Evolutionary conservation across 805 yeast species (phyloP).

Genomic region (Yamadazyma scolyti): DNA sequence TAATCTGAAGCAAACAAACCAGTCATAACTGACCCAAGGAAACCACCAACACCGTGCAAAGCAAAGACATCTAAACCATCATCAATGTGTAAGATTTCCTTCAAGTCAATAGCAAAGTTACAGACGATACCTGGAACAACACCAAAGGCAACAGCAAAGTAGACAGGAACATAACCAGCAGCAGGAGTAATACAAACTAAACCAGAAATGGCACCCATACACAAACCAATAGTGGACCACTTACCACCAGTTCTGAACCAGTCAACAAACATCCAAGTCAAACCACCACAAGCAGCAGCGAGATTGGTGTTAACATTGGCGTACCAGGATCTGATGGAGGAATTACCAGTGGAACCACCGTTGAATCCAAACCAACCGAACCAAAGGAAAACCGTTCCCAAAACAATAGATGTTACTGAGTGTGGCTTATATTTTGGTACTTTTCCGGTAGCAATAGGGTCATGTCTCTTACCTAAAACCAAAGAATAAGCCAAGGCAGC

Average conservation of each 20-base stretch:
- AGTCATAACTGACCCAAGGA: conserved; percentile 76
- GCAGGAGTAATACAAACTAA: conserved; percentile 95
- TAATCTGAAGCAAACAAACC: conserved; percentile 93
- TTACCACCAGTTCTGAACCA: conserved; percentile 80
- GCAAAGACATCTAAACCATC: conserved; percentile 96
- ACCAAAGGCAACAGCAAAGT: conserved; percentile 84
- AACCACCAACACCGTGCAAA: conserved; percentile 91
- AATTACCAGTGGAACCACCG: conserved; percentile 96
- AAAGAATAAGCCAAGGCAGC: conserved; percentile 94
- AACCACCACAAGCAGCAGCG: conserved; percentile 91
- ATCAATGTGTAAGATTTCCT: conserved; percentile 69
- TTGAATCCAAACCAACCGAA: conserved; percentile 99
- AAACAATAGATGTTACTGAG: conserved; percentile 81
- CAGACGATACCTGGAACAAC: conserved; percentile 71
- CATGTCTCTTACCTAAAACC: conserved; percentile 87
- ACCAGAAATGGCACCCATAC: conserved; percentile 93
- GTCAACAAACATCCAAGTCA: conserved; percentile 92
- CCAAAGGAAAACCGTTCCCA: conserved; percentile 95
- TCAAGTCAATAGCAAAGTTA: conserved; percentile 82
- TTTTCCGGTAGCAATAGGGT: conserved; percentile 62
- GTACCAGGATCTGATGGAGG: conserved; percentile 90
- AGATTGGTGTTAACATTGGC: conserved; percentile 90
- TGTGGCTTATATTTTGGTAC: conserved; percentile 93
- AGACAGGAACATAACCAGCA: conserved; percentile 93
- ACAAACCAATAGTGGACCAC: conserved; percentile 92